These are phyloP conservation scores for Aspergillus flavus DNA, from an alignment of 2,329 filamentous ascomycete genomes.

Conservation along the genomic window DNA sequence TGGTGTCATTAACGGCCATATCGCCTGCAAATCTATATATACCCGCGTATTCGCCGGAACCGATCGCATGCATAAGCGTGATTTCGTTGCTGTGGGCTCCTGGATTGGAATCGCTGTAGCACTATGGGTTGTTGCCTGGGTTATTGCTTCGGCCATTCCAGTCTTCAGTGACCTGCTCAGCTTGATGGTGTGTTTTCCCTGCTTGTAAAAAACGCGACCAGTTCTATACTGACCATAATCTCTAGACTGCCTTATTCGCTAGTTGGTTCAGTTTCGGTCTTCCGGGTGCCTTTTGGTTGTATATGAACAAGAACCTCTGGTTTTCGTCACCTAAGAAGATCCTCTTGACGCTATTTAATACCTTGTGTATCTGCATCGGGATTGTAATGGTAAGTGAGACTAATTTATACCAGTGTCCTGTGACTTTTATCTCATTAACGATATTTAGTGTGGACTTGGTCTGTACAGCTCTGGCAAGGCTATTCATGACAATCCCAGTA, in stretches of 20 bases:
- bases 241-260: slow-evolving; percentile 56
- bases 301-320: slow-evolving; percentile 27
- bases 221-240: background rate
- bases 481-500: slow-evolving; percentile 29
- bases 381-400: background rate
- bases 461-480: slow-evolving; percentile 34
- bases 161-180: slow-evolving; percentile 68
- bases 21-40: slow-evolving; percentile 66
- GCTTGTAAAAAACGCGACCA: background rate
- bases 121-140: slow-evolving; percentile 63
- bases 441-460: slow-evolving; percentile 32
- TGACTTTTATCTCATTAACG: background rate
- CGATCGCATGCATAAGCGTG: slow-evolving; percentile 53
- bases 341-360: slow-evolving; percentile 23
- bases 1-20: slow-evolving; percentile 67
- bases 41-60: slow-evolving; percentile 62
- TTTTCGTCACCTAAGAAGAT: slow-evolving; percentile 26
- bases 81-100: slow-evolving; percentile 50
- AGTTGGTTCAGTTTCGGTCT: slow-evolving; percentile 61
- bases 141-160: slow-evolving; percentile 69
- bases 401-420: background rate
- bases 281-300: slow-evolving; percentile 30
- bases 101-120: slow-evolving; percentile 60
- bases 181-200: slow-evolving; percentile 47
- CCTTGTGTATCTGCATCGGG: background rate